Evolutionary conservation across 192 early-diverging fungal genomes (phyloP).

Genomic region (Backusella psychrophila): DNA sequence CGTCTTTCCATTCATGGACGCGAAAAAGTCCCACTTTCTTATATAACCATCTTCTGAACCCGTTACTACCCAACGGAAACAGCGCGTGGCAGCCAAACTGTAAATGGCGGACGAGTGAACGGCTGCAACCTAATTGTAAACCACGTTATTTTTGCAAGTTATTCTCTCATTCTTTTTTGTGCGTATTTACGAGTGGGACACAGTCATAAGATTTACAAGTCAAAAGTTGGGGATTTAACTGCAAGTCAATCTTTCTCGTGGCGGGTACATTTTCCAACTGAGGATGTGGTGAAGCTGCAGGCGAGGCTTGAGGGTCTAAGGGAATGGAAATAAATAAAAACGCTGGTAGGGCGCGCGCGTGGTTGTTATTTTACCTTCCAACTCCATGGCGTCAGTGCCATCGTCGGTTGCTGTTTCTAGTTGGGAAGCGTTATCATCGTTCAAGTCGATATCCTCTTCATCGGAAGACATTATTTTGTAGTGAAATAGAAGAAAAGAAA

Average conservation of each 20-base stretch:
- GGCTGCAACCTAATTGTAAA: constrained; percentile 47
- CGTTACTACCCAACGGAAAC: constrained; percentile 81
- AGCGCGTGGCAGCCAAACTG: constrained; percentile 60
- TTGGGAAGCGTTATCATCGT: constrained; percentile 22
- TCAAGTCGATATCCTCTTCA: constrained; percentile 34
- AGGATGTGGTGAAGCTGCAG: constrained; percentile 23
- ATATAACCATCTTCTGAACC: constrained; percentile 94
- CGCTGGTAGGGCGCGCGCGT: background rate
- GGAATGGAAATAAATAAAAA: background rate
- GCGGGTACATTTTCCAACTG: constrained; percentile 3
- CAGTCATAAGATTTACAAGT: constrained; percentile 21
- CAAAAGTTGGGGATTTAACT: constrained; percentile 5
- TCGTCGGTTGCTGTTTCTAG: constrained; percentile 25
- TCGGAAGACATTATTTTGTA: constrained; percentile 25
- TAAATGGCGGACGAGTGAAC: constrained; percentile 70
- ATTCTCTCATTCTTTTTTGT: background rate
- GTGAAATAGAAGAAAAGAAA: background rate
- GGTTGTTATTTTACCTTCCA: constrained; percentile 22
- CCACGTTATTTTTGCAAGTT: background rate
- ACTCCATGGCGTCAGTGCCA: constrained; percentile 21
- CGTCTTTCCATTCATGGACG: constrained; percentile 79
- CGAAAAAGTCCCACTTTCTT: constrained; percentile 90
- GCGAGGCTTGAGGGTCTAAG: constrained; percentile 24
- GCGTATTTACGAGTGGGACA: constrained; percentile 18
- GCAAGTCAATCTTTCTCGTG: constrained; percentile 4